A percentile compares a stretch with the other conserved stretches of the same genome.
These are phyloP conservation scores for Colletotrichum ledebouriae DNA, from an alignment of 2,329 filamentous ascomycete genomes.

Conservation along the genomic window DNA sequence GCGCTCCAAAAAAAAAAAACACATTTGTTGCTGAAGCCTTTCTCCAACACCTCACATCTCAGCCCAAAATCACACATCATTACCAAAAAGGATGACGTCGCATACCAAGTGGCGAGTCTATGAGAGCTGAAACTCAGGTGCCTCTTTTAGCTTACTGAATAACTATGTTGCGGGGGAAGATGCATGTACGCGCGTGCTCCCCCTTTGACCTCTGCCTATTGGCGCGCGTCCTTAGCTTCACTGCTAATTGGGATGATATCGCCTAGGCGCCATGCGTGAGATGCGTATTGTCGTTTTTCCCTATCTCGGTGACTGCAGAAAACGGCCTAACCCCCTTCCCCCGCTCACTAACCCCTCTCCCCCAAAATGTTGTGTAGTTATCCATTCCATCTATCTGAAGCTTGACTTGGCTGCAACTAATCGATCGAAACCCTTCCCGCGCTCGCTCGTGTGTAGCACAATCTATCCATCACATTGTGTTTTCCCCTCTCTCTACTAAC, in stretches of 20 bases:
- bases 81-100: conserved; percentile 20
- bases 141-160: neutral
- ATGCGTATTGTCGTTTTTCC: conserved; percentile 16
- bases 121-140: conserved; percentile 28
- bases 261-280: too few relatives aligned
- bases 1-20: neutral
- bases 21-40: too few relatives aligned
- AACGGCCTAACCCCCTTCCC: too few relatives aligned
- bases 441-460: neutral
- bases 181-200: neutral
- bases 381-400: conserved; percentile 30
- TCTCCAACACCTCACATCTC: conserved; percentile 6
- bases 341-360: neutral
- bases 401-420: conserved; percentile 24
- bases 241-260: neutral
- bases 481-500: neutral
- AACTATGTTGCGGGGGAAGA: neutral
- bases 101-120: conserved; percentile 35
- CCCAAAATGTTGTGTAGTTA: neutral
- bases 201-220: too few relatives aligned
- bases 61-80: conserved; percentile 26
- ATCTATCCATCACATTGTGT: neutral
- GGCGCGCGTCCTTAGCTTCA: too few relatives aligned
- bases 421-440: conserved; percentile 25
- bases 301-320: conserved; percentile 21